These are phyloP conservation scores for Penicillium bovifimosum DNA, from an alignment of 495 filamentous ascomycete species.

Conservation along the genomic window DNA sequence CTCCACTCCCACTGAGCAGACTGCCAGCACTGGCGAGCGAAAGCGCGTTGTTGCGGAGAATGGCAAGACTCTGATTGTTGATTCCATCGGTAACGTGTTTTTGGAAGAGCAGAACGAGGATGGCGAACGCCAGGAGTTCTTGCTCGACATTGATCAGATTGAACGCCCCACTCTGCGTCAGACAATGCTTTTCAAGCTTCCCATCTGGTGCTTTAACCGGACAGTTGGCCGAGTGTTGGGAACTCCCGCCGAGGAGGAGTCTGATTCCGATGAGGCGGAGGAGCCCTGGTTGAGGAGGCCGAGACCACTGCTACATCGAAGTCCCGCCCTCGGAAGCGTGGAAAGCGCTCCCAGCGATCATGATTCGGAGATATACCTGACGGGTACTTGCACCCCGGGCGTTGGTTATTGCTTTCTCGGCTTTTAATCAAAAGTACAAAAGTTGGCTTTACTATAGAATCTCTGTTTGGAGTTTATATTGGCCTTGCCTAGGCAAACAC, in stretches of 20 bases:
- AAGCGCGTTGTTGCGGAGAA: conserved; percentile 88
- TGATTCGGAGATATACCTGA: conserved; percentile 4
- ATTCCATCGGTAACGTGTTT: conserved; percentile 85
- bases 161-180: conserved; percentile 59
- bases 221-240: conserved; percentile 52
- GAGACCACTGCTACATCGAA: conserved; percentile 28
- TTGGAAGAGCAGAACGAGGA: conserved; percentile 85
- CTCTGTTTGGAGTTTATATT: not conserved
- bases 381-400: not conserved
- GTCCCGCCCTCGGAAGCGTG: conserved; percentile 22
- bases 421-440: conserved; percentile 1
- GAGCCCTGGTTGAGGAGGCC: conserved; percentile 29
- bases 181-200: conserved; percentile 65
- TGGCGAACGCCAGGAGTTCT: conserved; percentile 71
- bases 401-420: not conserved
- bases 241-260: conserved; percentile 23
- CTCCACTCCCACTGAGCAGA: conserved; percentile 41
- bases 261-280: conserved; percentile 26
- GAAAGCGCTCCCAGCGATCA: conserved; percentile 33
- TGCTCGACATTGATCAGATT: conserved; percentile 73
- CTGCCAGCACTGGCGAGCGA: conserved; percentile 58
- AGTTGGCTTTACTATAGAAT: conserved; percentile 1
- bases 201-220: conserved; percentile 56
- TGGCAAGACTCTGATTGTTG: conserved; percentile 89
- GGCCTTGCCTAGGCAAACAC: not conserved